Evolutionary conservation across 2,329 filamentous ascomycete species (phyloP), one percentile per base, ranked within the genome.

Genomic region (Nigrospora sphaerica): DNA sequence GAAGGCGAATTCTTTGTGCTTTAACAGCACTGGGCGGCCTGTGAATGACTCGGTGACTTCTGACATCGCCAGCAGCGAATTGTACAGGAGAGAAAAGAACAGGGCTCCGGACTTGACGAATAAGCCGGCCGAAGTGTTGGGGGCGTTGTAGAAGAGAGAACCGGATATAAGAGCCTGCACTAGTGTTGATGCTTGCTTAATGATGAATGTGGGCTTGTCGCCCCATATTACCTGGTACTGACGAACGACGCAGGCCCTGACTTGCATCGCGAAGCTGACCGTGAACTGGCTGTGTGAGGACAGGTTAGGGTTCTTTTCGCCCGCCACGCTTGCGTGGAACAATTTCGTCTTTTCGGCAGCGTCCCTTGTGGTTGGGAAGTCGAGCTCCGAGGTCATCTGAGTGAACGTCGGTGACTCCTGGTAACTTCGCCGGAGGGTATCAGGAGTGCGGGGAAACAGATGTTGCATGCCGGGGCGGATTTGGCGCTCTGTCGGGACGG

Each of bases 1-100:
- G 59, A 86, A 85, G 0, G 80, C 80, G 52, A 85, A 86, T 13
- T 73, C 78, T 57, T 85, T 85, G 61, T 86, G 82, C 59, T 86
- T 86, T 42, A 83, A 62, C 38, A 86, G 62, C 42, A 86, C 83
- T 0, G 81, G 81, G 38, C 81, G 74, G 31, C 73, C 75, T 37
- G 72, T 63, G 51, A 86, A 86, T 0, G 80, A 72, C 2, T 78
- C 62, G 0, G 80, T 78, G 32, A 81, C 66, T 54, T 84, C 78
- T 9, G 76, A 73, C 45, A 83, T 57, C 3, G 80, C 77, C 19
- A 82, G 68, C 12, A 83, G 65, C 13, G 79, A 69, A 52, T 82
- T 83, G 66, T 81, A 82, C 1, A 83, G 66, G 1, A 83, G 63
- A 47, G 79, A 72, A 54, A 78, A 78, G 60, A 83, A 83, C 51